Evolutionary conservation across 2,329 filamentous ascomycete genomes (phyloP).

Genomic region (Alternaria arbusti): DNA sequence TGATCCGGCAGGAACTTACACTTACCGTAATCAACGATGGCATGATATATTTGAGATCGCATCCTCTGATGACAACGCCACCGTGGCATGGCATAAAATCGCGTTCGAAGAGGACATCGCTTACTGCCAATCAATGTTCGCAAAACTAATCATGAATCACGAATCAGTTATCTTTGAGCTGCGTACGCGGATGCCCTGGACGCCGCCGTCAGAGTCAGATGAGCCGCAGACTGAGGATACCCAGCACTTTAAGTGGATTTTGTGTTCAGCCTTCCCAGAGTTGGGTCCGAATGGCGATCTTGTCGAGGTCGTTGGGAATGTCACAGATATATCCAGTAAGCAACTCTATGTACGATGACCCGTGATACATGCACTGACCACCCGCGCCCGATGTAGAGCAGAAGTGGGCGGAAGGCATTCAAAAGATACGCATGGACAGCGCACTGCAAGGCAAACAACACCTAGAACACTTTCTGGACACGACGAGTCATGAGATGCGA

Average conservation of each 20-base stretch:
- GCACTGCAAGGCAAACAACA: constrained; percentile 45
- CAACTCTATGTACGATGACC: not conserved
- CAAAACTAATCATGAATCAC: constrained; percentile 38
- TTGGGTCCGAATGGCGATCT: constrained; percentile 29
- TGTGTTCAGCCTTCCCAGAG: constrained; percentile 40
- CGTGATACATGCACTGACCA: not conserved
- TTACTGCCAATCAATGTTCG: constrained; percentile 40
- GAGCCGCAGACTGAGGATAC: constrained; percentile 14
- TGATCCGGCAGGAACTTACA: constrained; percentile 40
- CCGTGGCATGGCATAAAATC: constrained; percentile 24
- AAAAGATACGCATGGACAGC: constrained; percentile 36
- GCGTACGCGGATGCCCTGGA: constrained; percentile 46
- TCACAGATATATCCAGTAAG: constrained; percentile 44
- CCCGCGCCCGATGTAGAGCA: constrained; percentile 16
- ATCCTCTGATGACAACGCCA: constrained; percentile 19
- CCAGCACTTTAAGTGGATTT: constrained; percentile 36
- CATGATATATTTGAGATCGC: constrained; percentile 41
- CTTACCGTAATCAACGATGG: constrained; percentile 52
- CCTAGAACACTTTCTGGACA: constrained; percentile 46
- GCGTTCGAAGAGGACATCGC: constrained; percentile 46
- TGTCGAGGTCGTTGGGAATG: constrained; percentile 41
- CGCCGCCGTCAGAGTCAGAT: constrained; percentile 23
- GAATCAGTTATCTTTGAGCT: constrained; percentile 47
- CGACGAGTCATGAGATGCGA: constrained; percentile 51
- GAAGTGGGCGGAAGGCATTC: constrained; percentile 46